A percentile compares a stretch with the other conserved stretches of the same genome.
Evolutionary conservation across 2,329 filamentous ascomycete genomes (phyloP).

Genomic region (Paracamarosporium sp.): DNA sequence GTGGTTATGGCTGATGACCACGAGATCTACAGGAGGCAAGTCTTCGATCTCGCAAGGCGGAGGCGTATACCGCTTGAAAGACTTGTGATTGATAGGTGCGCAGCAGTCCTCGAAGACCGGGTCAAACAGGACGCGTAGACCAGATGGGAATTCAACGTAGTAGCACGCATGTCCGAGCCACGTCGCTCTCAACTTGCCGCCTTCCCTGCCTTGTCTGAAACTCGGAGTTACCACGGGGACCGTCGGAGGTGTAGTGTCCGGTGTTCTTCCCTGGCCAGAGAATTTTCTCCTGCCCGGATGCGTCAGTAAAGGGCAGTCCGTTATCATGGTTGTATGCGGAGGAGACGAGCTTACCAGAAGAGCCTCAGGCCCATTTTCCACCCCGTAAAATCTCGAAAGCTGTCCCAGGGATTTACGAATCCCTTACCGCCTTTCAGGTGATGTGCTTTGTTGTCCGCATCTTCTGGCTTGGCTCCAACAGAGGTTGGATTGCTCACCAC

Average conservation of each 20-base stretch:
- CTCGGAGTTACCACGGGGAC: conserved; percentile 71
- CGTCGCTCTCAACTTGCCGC: conserved; percentile 74
- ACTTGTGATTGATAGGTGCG: conserved; percentile 73
- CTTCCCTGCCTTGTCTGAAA: conserved; percentile 54
- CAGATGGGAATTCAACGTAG: conserved; percentile 86
- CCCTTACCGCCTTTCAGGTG: conserved; percentile 61
- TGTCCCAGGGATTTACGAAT: conserved; percentile 65
- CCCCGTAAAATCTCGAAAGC: conserved; percentile 51
- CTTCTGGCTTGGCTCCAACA: conserved; percentile 51
- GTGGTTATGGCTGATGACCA: conserved; percentile 85
- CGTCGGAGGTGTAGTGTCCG: conserved; percentile 70
- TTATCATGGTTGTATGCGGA: background rate
- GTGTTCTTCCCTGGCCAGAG: conserved; percentile 58
- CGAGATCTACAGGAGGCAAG: conserved; percentile 76
- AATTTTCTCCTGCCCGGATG: conserved; percentile 50
- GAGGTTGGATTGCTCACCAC: conserved; percentile 48
- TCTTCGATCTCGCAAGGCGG: conserved; percentile 79
- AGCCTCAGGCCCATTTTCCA: conserved; percentile 47
- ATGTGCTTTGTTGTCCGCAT: conserved; percentile 56
- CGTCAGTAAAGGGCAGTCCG: background rate
- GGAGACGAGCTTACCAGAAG: conserved; percentile 39
- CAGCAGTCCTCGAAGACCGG: conserved; percentile 92
- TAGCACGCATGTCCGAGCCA: conserved; percentile 97
- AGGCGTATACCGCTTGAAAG: conserved; percentile 79
- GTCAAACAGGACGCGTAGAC: conserved; percentile 88